Evolutionary conservation across 1,284 basidiomycete genomes (phyloP), one percentile per base, ranked within the genome.

Genomic region (Apiotrichum gracile): DNA sequence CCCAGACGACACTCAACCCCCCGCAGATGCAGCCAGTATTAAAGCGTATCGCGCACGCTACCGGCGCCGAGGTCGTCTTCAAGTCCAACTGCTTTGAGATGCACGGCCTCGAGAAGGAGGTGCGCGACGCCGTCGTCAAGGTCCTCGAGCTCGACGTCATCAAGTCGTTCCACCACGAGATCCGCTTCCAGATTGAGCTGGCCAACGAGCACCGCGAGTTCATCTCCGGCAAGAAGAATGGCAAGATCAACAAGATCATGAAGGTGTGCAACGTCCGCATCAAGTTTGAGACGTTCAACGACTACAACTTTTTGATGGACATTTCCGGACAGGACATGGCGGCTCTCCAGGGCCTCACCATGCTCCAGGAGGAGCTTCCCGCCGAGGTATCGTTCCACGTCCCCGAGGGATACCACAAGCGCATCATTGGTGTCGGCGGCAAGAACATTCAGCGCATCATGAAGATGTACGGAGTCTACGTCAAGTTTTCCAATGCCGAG

Each of bases 381-480:
- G 93, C 96, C n/a, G 94, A 98, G 75, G 88, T 97, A 49, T 97
- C 92, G 24, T 98, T 98, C 83, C 93, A 97, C 76, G 92, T 98
- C 9, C 94, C 96, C 22, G 94, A 99, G 76, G 85, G 85, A 47
- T 98, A 97, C 74, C 94, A 98, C 79, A 98, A 98, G 77, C 88
- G 96, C 58, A 98, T 98, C 73, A 99, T 99, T 64, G 94, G 94
- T 57, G 94, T 97, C 25, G 94, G 92, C 40, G 94, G 94, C 29
- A 88, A 93, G 69, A 98, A 94, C 76, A 98, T 99, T 56, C 94
- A 98, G 57, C 84, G 91, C 57, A 98, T 98, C 75, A 99, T 99
- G 94, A 97, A 97, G 79, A 93, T 96, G 75, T 97, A 88, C 67
- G 94, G 94, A 29, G 94, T 97, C 25, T 98, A 97, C 76, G 96